These are phyloP conservation scores for Xylona heveae DNA, from an alignment of 495 filamentous ascomycete genomes.

Conservation along the genomic window DNA sequence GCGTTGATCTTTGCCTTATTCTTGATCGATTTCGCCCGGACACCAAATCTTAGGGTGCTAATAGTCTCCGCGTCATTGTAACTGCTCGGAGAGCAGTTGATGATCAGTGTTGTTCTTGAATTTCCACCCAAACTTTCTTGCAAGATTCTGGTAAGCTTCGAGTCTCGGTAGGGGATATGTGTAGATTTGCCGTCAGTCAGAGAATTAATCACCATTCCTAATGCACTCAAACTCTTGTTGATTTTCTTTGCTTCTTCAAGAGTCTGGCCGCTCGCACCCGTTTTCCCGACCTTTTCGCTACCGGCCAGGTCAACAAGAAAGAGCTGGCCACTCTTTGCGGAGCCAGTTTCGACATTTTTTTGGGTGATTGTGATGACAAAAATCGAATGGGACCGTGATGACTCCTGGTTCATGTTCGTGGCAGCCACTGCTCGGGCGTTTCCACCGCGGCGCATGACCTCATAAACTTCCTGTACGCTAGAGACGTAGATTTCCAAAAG, in stretches of 20 bases:
- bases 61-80: constrained; percentile 96
- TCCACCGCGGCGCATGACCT: constrained; percentile 89
- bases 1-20: constrained; percentile 99
- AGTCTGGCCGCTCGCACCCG: constrained; percentile 90
- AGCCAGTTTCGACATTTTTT: constrained; percentile 94
- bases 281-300: constrained; percentile 97
- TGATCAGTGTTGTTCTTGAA: constrained; percentile 87
- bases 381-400: constrained; percentile 93
- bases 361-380: constrained; percentile 94
- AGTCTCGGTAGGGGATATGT: constrained; percentile 92
- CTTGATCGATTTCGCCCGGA: constrained; percentile 95
- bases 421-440: constrained; percentile 75
- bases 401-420: constrained; percentile 99
- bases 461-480: constrained; percentile 86
- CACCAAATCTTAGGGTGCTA: constrained; percentile 85
- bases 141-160: constrained; percentile 89
- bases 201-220: constrained; percentile 98
- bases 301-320: constrained; percentile 96
- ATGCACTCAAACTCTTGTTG: constrained; percentile 94
- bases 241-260: constrained; percentile 99
- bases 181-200: constrained; percentile 97
- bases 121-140: constrained; percentile 96
- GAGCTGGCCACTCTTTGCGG: constrained; percentile 85
- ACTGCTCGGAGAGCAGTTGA: constrained; percentile 95
- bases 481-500: constrained; percentile 89